Evolutionary conservation across 768 basidiomycete genomes (phyloP), one percentile per base, ranked within the genome.

Genomic region (Candolleomyces eurysporus): DNA sequence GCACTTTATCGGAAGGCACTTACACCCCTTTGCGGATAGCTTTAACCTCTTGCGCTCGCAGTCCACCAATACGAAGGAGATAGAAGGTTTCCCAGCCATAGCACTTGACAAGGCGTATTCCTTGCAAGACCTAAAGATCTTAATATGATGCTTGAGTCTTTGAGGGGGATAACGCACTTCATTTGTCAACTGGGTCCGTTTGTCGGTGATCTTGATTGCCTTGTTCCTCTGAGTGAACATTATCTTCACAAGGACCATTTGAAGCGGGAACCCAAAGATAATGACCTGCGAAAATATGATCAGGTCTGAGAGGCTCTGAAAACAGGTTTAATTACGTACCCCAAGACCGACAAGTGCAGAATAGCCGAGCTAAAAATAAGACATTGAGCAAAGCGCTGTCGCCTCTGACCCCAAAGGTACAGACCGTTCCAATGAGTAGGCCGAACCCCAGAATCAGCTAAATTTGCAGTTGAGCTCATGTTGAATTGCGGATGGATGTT

Each of bases 301-400:
- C 36, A 36, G 36, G 36, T 2, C 6, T 7, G 36, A 6, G 36
- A 36, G 11, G 11, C 6, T 36, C 36, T 36, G 26, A 26, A 26
- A 26, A 26, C 36, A 6, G 36, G 36, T 6, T 8, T 11, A 36
- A 36, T 7, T 11, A 5, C 36, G 6, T 36, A 36, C 36, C 72
- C 82, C 57, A 70, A 88, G 71, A 0, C 86, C 88, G 21, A 89
- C 88, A 14, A 91, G 78, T 0, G 88, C 88, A 0, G 88, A 89
- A 64, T 84, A 85, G 5, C 89, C 88, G n/a, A 91, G 76, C 80
- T 87, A 50, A n/a, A 26, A 39, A 52, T 3, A 49, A 48, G 48
- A 22, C 43, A 46, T 22, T 17, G 51, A 26, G 36, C 36, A 46
- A 36, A 19, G 50, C 13, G 43, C 30, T 17, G 54, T 51, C n/a